Evolutionary conservation across 176 grass and related monocot species (phyloP).

Genomic region (Puccinellia tenuiflora): DNA sequence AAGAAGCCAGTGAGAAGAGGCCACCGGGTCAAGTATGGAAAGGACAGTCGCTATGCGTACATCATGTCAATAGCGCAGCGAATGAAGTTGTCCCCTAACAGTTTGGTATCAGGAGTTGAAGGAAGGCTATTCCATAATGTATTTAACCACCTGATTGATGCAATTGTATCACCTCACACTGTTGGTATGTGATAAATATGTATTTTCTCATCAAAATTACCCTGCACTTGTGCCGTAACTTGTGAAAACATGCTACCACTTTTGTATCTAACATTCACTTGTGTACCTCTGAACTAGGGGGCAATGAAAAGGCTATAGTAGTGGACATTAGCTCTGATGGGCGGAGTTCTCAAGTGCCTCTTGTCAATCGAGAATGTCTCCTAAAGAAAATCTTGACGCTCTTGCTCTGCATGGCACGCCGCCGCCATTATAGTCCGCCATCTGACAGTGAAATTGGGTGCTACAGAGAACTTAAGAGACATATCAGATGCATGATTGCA

Average conservation of each 20-base stretch:
- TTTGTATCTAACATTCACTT: not conserved
- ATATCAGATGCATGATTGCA: not conserved
- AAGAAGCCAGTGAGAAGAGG: not conserved
- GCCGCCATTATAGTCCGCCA: not conserved
- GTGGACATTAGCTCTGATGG: not conserved
- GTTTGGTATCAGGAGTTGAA: not conserved
- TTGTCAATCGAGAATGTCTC: not conserved
- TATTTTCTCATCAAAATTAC: not conserved
- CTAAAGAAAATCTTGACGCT: not conserved
- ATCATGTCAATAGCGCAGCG: not conserved
- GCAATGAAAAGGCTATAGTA: not conserved
- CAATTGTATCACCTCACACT: not conserved
- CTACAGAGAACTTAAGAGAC: not conserved
- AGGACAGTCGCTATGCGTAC: not conserved
- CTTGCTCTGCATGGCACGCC: not conserved
- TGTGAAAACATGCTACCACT: not conserved
- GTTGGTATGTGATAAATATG: not conserved
- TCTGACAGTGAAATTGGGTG: not conserved
- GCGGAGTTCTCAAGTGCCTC: not conserved
- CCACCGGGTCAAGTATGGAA: not conserved
- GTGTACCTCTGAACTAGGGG: not conserved
- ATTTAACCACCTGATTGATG: not conserved
- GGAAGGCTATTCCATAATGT: not conserved
- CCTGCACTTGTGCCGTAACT: not conserved
- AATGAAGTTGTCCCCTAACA: not conserved